A percentile compares a stretch with the other conserved stretches of the same genome.
phyloP scores from a whole-genome alignment of 208 protist genomes.

The Tetramitus jugosus region DNA sequence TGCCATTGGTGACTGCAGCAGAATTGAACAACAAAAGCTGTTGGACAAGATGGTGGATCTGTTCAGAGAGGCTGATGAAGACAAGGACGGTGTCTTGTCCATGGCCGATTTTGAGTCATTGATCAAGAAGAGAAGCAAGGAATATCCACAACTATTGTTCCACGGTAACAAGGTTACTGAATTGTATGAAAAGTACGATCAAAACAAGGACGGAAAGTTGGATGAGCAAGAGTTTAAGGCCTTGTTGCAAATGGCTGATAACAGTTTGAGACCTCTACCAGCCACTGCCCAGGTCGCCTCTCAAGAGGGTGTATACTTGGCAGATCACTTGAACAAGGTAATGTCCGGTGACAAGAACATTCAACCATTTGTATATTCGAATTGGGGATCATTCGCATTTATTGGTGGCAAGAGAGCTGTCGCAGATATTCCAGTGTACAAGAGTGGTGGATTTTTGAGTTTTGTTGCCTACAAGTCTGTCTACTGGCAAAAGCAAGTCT shows the following conservation, averaged over 20 bases:
- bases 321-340: not conserved
- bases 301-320: not conserved
- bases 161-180: not conserved
- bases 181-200: not conserved
- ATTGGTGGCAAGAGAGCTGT: constrained; percentile 6
- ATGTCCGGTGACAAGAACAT: not conserved
- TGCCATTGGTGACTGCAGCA: not conserved
- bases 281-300: not conserved
- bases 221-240: not conserved
- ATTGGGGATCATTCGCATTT: not conserved
- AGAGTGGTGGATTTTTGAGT: not conserved
- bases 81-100: not conserved
- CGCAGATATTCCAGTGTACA: not conserved
- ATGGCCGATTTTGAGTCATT: not conserved
- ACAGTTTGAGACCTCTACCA: not conserved
- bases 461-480: not conserved
- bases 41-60: not conserved
- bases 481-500: not conserved
- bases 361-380: not conserved
- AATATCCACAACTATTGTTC: not conserved
- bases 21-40: not conserved
- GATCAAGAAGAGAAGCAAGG: not conserved
- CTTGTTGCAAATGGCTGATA: not conserved
- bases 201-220: not conserved
- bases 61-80: not conserved